Percentiles rank a stretch among this genome's conserved stretches.
phyloP scores from a whole-genome alignment of 2,329 filamentous ascomycete species.

The Talaromyces sp. region DNA sequence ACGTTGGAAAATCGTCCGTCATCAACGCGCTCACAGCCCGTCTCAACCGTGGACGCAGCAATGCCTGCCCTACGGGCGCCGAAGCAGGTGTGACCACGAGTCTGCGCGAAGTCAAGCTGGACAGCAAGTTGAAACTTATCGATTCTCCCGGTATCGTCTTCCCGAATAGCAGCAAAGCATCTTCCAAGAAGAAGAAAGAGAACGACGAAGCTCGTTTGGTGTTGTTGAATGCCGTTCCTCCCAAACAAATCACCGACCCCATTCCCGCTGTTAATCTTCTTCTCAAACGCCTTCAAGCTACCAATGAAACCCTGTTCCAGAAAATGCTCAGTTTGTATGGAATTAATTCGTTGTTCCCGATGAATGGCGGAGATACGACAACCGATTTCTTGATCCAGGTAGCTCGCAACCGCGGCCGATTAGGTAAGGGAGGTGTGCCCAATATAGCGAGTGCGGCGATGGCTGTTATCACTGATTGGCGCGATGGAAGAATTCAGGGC shows the following conservation, averaged over 20 bases:
- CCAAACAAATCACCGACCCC: constrained; percentile 91
- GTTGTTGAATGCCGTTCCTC: constrained; percentile 85
- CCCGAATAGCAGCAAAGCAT: constrained; percentile 61
- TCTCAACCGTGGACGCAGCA: constrained; percentile 59
- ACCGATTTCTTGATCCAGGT: constrained; percentile 94
- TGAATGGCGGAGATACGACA: constrained; percentile 67
- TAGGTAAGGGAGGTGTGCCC: constrained; percentile 85
- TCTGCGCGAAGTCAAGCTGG: constrained; percentile 85
- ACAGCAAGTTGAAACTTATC: constrained; percentile 88
- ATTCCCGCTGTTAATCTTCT: constrained; percentile 81
- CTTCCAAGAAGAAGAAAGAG: constrained; percentile 54
- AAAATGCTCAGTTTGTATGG: constrained; percentile 82
- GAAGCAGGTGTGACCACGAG: constrained; percentile 90
- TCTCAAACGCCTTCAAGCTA: constrained; percentile 72
- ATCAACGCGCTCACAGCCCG: constrained; percentile 87
- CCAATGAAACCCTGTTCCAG: constrained; percentile 64
- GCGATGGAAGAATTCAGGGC: constrained; percentile 89
- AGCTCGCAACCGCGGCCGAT: constrained; percentile 82
- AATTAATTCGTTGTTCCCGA: constrained; percentile 70
- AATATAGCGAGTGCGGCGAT: constrained; percentile 85
- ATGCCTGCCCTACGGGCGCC: constrained; percentile 80
- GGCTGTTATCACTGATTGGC: constrained; percentile 93
- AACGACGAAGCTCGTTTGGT: constrained; percentile 77
- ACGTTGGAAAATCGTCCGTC: constrained; percentile 93
- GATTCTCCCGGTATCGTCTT: constrained; percentile 96